Evolutionary conservation across 495 filamentous ascomycete species (phyloP).

Genomic region (Pseudomonodictys pantanalensis): DNA sequence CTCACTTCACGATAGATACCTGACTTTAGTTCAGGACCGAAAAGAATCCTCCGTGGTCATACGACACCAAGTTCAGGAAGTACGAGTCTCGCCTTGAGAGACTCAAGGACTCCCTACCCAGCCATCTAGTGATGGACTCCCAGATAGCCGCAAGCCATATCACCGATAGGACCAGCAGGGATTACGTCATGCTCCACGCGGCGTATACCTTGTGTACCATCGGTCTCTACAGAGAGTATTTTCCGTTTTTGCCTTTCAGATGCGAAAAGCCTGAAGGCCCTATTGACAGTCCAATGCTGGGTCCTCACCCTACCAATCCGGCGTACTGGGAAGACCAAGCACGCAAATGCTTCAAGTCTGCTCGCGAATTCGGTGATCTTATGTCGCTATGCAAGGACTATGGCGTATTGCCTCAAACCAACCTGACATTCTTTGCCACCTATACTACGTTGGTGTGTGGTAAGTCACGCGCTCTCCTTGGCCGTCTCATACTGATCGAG

Average conservation of each 20-base stretch:
- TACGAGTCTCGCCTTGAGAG: too few relatives aligned
- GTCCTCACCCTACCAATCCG: slow-evolving; percentile 51
- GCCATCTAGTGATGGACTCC: too few relatives aligned
- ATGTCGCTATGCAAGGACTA: slow-evolving; percentile 71
- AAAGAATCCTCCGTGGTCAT: slow-evolving; percentile 30
- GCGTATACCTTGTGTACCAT: slow-evolving; percentile 43
- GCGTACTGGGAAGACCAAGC: slow-evolving; percentile 76
- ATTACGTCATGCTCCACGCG: too few relatives aligned
- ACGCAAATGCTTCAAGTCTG: slow-evolving; percentile 68
- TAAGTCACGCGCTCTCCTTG: too few relatives aligned
- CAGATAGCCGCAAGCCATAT: too few relatives aligned
- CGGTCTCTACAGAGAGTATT: slow-evolving; percentile 75
- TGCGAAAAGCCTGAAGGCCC: slow-evolving; percentile 68
- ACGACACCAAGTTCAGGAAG: too few relatives aligned
- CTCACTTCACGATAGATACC: neutral
- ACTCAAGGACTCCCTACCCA: too few relatives aligned
- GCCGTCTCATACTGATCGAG: too few relatives aligned
- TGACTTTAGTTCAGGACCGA: slow-evolving; percentile 37
- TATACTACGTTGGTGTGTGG: too few relatives aligned
- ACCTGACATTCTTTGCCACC: too few relatives aligned
- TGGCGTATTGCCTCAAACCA: too few relatives aligned
- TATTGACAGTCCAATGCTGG: slow-evolving; percentile 66
- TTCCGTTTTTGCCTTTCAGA: slow-evolving; percentile 75
- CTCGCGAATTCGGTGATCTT: slow-evolving; percentile 72
- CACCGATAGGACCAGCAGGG: too few relatives aligned